Percentiles rank a stretch among this genome's conserved stretches.
phyloP scores from a whole-genome alignment of 352 stramenopile species.

The Pythium aristosporum region DNA sequence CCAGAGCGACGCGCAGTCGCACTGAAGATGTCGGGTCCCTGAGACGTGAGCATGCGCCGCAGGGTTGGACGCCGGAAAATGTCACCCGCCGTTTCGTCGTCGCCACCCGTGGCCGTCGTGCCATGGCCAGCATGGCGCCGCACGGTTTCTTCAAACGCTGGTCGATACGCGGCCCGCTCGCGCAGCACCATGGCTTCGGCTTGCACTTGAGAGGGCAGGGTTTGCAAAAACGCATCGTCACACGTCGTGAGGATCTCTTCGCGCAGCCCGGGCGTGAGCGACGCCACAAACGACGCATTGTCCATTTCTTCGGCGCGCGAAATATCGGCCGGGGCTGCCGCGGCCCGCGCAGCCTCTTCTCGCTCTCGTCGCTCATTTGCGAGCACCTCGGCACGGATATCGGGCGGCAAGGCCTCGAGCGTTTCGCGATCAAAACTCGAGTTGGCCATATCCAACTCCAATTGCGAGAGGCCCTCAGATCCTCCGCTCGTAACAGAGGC shows the following conservation, averaged over 20 bases:
- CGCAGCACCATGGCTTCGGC: conserved; percentile 95
- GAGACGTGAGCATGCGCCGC: conserved; percentile 78
- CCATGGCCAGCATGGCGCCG: conserved; percentile 25
- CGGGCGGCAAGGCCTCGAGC: conserved; percentile 94
- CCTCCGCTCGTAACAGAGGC: conserved; percentile 3
- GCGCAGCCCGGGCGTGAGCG: conserved; percentile 92
- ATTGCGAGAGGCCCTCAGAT: conserved; percentile 72
- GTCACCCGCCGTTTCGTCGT: conserved; percentile 42
- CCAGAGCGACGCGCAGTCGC: conserved; percentile 33
- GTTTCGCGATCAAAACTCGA: conserved; percentile 94
- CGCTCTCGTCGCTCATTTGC: conserved; percentile 95
- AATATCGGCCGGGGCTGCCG: conserved; percentile 86
- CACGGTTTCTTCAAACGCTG: conserved; percentile 53
- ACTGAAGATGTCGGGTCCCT: conserved; percentile 49
- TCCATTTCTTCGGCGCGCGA: conserved; percentile 98
- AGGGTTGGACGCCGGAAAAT: conserved; percentile 77
- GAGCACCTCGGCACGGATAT: conserved; percentile 97
- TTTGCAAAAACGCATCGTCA: conserved; percentile 94
- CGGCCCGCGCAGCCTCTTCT: conserved; percentile 62
- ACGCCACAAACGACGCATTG: conserved; percentile 97
- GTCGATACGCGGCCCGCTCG: conserved; percentile 88
- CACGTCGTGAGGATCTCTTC: conserved; percentile 97
- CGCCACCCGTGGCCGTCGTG: conserved; percentile 1
- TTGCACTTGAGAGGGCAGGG: conserved; percentile 91
- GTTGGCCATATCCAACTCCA: conserved; percentile 83